Evolutionary conservation across 2,329 filamentous ascomycete species (phyloP).

Genomic region (Cladobotryum protrusum): DNA sequence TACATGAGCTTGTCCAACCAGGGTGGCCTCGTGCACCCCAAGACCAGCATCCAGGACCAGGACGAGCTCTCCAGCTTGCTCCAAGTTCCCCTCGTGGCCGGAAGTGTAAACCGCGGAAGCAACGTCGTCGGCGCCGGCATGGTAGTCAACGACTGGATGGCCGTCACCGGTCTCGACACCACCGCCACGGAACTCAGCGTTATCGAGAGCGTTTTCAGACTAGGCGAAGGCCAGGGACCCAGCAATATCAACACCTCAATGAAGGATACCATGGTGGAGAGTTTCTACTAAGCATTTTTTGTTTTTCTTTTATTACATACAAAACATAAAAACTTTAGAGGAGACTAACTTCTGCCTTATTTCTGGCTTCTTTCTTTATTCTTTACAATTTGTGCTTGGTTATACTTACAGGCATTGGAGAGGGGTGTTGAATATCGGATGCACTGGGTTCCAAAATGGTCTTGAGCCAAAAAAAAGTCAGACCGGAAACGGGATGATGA

Average conservation of each 20-base stretch:
- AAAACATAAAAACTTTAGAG: too few species aligned
- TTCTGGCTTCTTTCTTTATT: neutral
- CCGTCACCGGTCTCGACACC: conserved; percentile 87
- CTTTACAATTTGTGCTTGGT: conserved; percentile 3
- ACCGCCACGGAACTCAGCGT: conserved; percentile 97
- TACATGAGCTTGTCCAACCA: conserved; percentile 97
- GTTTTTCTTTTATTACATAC: neutral
- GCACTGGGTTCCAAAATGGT: neutral
- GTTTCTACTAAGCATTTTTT: conserved; percentile 67
- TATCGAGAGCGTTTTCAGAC: conserved; percentile 89
- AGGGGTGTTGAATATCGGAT: conserved; percentile 1
- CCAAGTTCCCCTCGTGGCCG: conserved; percentile 92
- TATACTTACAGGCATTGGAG: conserved; percentile 6
- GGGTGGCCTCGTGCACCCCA: conserved; percentile 93
- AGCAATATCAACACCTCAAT: conserved; percentile 74
- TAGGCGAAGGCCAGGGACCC: conserved; percentile 79
- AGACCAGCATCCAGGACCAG: conserved; percentile 95
- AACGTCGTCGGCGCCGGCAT: conserved; percentile 79
- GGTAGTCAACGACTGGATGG: conserved; percentile 77
- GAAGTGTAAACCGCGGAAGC: conserved; percentile 86
- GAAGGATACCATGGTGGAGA: conserved; percentile 98
- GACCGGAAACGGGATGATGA: conserved; percentile 1
- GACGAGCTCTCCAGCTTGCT: conserved; percentile 91
- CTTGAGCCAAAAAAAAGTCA: conserved; percentile 1
- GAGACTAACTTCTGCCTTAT: neutral